These are phyloP conservation scores for Alternaria alternata DNA, from an alignment of 2,329 filamentous ascomycete genomes.

Conservation along the genomic window DNA sequence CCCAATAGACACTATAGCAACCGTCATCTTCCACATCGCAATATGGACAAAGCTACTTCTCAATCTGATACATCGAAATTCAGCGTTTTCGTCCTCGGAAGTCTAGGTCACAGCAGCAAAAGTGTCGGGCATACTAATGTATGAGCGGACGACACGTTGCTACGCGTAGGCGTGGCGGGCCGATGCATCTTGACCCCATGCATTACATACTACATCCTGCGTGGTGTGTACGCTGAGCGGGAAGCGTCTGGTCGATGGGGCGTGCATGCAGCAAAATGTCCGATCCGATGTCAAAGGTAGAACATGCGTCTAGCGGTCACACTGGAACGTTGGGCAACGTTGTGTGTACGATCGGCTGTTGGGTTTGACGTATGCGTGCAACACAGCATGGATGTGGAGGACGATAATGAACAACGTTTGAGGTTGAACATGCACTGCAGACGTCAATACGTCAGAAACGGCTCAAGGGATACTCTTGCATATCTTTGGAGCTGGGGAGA, in stretches of 20 bases:
- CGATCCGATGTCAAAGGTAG: neutral
- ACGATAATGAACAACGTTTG: constrained; percentile 14
- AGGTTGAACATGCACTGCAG: constrained; percentile 9
- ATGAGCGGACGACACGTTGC: constrained; percentile 1
- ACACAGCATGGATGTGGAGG: neutral
- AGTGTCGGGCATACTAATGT: neutral
- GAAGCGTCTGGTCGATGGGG: constrained; percentile 8
- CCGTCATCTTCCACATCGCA: neutral
- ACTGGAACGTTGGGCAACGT: constrained; percentile 5
- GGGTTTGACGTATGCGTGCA: constrained; percentile 2
- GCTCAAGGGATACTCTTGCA: constrained; percentile 9
- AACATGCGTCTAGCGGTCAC: neutral
- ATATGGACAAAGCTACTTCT: neutral
- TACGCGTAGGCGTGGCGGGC: constrained; percentile 9
- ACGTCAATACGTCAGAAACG: constrained; percentile 18
- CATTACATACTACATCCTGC: neutral
- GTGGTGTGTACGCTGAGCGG: constrained; percentile 16
- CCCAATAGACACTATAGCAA: neutral
- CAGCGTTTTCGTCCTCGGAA: neutral
- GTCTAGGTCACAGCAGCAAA: neutral
- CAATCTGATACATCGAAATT: neutral
- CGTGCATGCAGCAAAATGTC: constrained; percentile 13
- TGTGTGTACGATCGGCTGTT: constrained; percentile 5
- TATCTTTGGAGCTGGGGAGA: constrained; percentile 1
- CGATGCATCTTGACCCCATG: constrained; percentile 4